A percentile compares a stretch with the other conserved stretches of the same genome.
Conservation (phyloP, 306 rosid species). For the Carpinus viminea region DNA sequence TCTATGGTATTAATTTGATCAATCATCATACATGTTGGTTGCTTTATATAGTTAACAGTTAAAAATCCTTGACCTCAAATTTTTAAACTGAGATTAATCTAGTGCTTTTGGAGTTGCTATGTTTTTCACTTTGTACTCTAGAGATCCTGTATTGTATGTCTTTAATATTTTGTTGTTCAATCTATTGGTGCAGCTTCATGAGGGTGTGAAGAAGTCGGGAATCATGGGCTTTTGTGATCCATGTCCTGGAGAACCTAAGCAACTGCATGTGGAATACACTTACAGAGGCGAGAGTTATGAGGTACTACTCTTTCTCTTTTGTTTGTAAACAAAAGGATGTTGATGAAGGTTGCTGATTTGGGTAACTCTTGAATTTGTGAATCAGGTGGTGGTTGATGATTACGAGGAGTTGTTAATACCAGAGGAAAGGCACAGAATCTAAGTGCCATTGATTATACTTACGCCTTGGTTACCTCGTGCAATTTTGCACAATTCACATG, state of each 20-base stretch:
- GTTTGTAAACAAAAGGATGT: not conserved
- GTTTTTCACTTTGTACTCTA: not conserved
- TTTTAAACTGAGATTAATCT: not conserved
- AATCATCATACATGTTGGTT: not conserved
- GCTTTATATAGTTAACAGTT: not conserved
- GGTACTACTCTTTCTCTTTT: constrained; percentile 45
- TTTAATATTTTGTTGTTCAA: constrained; percentile 2
- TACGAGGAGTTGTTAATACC: constrained; percentile 70
- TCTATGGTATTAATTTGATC: not conserved
- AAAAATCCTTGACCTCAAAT: not conserved
- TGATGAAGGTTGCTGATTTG: constrained; percentile 10
- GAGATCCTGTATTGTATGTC: not conserved
- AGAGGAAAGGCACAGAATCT: constrained; percentile 57
- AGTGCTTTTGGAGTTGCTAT: no score
- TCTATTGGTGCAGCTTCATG: constrained; percentile 76
- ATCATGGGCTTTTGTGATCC: constrained; percentile 97
- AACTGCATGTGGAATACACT: constrained; percentile 74
- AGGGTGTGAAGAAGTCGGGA: constrained; percentile 91
- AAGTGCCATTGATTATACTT: constrained; percentile 26
- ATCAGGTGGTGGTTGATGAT: constrained; percentile 73
- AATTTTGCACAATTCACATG: constrained; percentile 42
- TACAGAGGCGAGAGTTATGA: constrained; percentile 51
- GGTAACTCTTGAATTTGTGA: constrained; percentile 29
- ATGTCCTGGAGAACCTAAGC: constrained; percentile 77
- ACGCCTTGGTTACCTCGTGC: constrained; percentile 39